Base-by-base conservation (phyloP, 202 grass and related monocot species). In the Thinopyrum obtusiflorum region DNA sequence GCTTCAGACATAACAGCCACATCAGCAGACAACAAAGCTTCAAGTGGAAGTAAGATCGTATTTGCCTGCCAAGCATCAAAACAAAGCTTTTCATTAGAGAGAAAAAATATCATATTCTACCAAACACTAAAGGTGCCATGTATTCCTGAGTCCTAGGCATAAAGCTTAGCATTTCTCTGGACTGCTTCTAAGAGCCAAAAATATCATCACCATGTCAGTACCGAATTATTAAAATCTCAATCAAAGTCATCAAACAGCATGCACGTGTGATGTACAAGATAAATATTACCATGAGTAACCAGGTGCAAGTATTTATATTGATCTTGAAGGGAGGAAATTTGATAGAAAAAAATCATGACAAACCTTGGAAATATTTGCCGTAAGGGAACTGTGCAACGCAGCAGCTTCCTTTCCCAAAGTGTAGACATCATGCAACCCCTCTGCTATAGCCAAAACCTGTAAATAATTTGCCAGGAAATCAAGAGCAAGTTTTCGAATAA, bases 381-480 rank as follows among this genome's bases (percentile, higher is more conserved):
- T 89, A 77, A 98, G 86, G 35, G 91, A 90, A 88, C 82, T 88
- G 86, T 98, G 95, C 68, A 91, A 73, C 36, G 79, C 76, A 87
- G 91, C 88, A 80, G 93, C 89, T 87, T 95, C 91, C 79, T 95
- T 95, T 77, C 93, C 91, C 74, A 98, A 83, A 74, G 77, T 81
- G 78, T 92, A 94, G 59, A 98, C 84, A 85, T 98, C 95, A 83
- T 95, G 91, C 68, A 98, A 88, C 66, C 89, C 93, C 81, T 98
- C 95, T 83, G 88, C 92, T 89, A 98, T 98, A 84, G 93, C 89
- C 79, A 98, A 91, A 78, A 98, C 91, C 95, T 98, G 71, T 40
- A 98, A 73, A 92, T 31, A 87, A 84, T 65, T 81, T 33, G 21
- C 6, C 14, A 86, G 3, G 39, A 88, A 86, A 86, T 89, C 15